A percentile compares a stretch with the other conserved stretches of the same genome.
Evolutionary conservation across 2,329 filamentous ascomycete genomes (phyloP).

Genomic region (Arthrobotrys conoides): DNA sequence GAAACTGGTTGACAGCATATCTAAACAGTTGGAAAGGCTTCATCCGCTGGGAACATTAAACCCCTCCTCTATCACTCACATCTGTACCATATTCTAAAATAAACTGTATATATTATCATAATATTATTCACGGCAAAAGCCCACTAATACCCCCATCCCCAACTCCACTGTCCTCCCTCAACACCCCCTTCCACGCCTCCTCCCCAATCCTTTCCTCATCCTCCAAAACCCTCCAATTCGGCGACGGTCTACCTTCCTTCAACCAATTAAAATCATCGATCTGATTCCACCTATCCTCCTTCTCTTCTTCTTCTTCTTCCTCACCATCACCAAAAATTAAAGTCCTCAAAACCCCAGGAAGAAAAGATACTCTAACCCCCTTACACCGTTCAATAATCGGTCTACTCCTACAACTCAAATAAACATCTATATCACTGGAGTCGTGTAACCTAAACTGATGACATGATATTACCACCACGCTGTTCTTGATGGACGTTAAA

Average conservation of each 20-base stretch:
- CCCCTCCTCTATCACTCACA: too few species aligned
- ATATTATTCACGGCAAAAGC: background rate
- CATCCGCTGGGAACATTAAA: conserved; percentile 68
- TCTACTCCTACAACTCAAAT: conserved; percentile 83
- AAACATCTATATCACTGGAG: conserved; percentile 83
- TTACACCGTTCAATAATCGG: conserved; percentile 95
- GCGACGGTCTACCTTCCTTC: conserved; percentile 80
- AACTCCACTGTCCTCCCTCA: background rate
- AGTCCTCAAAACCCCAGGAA: conserved; percentile 78
- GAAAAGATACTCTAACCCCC: conserved; percentile 81
- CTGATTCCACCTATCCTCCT: conserved; percentile 82
- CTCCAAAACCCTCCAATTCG: conserved; percentile 84
- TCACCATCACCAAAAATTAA: background rate
- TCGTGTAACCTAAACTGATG: conserved; percentile 96
- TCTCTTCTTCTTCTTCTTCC: conserved; percentile 53
- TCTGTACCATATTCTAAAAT: background rate
- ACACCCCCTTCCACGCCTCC: conserved; percentile 73
- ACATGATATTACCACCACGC: conserved; percentile 82
- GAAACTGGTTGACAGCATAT: conserved; percentile 72
- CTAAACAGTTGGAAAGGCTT: conserved; percentile 74
- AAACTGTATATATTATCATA: background rate
- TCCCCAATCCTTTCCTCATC: conserved; percentile 74
- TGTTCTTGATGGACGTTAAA: conserved; percentile 80
- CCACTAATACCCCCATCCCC: background rate
- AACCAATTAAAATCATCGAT: conserved; percentile 99